Evolutionary conservation across 2,329 filamentous ascomycete genomes (phyloP), one percentile per base, ranked within the genome.

Genomic region (Botrytis fragariae): DNA sequence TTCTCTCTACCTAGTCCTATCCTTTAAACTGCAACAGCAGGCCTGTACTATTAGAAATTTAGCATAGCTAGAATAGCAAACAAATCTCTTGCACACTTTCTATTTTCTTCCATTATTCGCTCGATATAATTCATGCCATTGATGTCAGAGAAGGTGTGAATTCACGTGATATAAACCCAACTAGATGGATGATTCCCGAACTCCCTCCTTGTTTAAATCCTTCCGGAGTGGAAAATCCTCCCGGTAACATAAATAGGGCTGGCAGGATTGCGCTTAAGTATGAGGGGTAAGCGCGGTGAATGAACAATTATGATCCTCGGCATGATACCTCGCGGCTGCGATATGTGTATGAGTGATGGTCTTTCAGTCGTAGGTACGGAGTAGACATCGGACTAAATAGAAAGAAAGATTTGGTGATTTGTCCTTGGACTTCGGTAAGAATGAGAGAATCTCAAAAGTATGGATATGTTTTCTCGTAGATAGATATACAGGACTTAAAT

Each of bases 151-250:
- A 68, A 42, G 35, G 7, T 14, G 9, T 35, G 5, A n/a, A 18
- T 65, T 65, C 32, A 65, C 63, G 45, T 68, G 35, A 22, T 39
- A 25, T 35, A 8, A 8, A 25, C 9, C 32, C n/a, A 18, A 10
- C 22, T 48, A 48, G 29, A 35, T 35, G 9, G 12, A 6, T 35
- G 29, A 65, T 18, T 65, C 29, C 25, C 22, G 39, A 44, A 29
- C 51, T 57, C 8, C 25, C 35, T 35, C 45, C 45, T 29, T 29
- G 64, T 39, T 42, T 18, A 18, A 42, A 68, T 68, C 48, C 64
- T 57, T 68, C 48, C 35, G 64, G 62, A 65, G 35, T 48, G 29
- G 48, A n/a, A 68, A 42, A 68, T 54, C 65, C 65, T 68, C 20
- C 25, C 35, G 65, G n/a, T 6, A 32, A 54, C 25, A 37, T 32